Percentiles rank a stretch among this genome's conserved stretches.
These are phyloP conservation scores for Metschnikowia corniflorae DNA, from an alignment of 805 yeast species.

Conservation along the genomic window DNA sequence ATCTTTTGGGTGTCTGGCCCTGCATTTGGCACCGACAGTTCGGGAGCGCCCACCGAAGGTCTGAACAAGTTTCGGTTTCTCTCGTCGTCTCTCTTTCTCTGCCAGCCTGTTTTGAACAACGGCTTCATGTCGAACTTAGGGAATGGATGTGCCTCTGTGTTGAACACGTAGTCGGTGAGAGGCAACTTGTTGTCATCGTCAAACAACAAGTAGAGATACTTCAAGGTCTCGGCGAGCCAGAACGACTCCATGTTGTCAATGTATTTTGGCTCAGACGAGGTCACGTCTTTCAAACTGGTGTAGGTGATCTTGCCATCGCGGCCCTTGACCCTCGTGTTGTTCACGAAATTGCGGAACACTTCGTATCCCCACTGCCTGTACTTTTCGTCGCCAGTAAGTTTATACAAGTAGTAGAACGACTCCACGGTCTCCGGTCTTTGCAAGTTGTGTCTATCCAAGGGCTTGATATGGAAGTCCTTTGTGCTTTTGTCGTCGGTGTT, in stretches of 20 bases:
- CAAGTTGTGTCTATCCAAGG: constrained; percentile 72
- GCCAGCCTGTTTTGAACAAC: constrained; percentile 61
- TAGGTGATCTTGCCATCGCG: constrained; percentile 47
- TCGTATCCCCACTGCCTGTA: constrained; percentile 90
- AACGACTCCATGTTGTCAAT: constrained; percentile 84
- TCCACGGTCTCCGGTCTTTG: constrained; percentile 96
- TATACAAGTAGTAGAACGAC: constrained; percentile 73
- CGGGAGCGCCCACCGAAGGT: constrained; percentile 13
- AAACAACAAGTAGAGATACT: constrained; percentile 50
- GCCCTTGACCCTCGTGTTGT: constrained; percentile 49
- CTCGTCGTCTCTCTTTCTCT: constrained; percentile 30
- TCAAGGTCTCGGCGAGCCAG: constrained; percentile 92
- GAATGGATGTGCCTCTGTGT: constrained; percentile 92
- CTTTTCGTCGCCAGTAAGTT: constrained; percentile 74
- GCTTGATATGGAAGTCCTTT: constrained; percentile 65
- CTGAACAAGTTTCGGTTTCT: constrained; percentile 13
- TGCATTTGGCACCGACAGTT: constrained; percentile 7
- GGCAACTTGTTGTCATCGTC: constrained; percentile 65
- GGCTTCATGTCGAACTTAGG: constrained; percentile 61
- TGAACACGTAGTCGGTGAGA: constrained; percentile 68
- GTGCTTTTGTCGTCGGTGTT: constrained; percentile 47
- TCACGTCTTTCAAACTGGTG: constrained; percentile 66
- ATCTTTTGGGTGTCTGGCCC: constrained; percentile 10
- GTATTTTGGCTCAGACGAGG: constrained; percentile 46
- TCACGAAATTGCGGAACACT: constrained; percentile 67